Conservation (phyloP, 2,329 filamentous ascomycete species). For the Botryosphaeria dothidea region DNA sequence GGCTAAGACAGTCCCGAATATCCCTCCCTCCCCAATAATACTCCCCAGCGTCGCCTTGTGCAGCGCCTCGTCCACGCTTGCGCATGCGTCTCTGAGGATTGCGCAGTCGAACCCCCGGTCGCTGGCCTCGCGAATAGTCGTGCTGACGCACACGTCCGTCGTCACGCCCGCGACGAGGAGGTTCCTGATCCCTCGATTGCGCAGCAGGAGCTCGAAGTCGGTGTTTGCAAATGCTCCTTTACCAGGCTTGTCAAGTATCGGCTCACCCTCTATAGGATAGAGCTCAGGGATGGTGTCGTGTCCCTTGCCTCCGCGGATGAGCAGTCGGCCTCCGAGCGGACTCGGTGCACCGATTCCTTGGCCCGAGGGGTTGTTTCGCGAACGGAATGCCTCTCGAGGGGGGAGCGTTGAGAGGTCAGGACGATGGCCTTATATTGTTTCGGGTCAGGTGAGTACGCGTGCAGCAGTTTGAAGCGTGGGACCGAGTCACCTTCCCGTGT, state of each 20-base stretch:
- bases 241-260: conserved; percentile 58
- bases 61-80: conserved; percentile 32
- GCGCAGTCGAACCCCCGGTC: conserved; percentile 58
- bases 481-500: conserved; percentile 46
- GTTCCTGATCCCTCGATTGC: conserved; percentile 54
- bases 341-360: conserved; percentile 56
- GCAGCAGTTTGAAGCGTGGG: neutral
- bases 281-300: conserved; percentile 60
- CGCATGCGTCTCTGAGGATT: conserved; percentile 50
- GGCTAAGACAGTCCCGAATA: conserved; percentile 6
- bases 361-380: conserved; percentile 51
- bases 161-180: conserved; percentile 57
- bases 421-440: conserved; percentile 40
- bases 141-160: conserved; percentile 58
- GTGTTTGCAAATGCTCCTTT: conserved; percentile 56
- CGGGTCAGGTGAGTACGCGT: neutral
- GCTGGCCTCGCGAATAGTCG: conserved; percentile 57
- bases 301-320: conserved; percentile 59
- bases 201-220: conserved; percentile 54
- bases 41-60: conserved; percentile 33
- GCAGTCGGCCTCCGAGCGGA: conserved; percentile 55
- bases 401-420: conserved; percentile 59
- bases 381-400: conserved; percentile 55
- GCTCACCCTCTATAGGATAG: conserved; percentile 47
- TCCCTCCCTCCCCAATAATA: conserved; percentile 3